Base-by-base conservation (phyloP, 169 alveolate genomes). In the Plasmodium vinckei region DNA sequence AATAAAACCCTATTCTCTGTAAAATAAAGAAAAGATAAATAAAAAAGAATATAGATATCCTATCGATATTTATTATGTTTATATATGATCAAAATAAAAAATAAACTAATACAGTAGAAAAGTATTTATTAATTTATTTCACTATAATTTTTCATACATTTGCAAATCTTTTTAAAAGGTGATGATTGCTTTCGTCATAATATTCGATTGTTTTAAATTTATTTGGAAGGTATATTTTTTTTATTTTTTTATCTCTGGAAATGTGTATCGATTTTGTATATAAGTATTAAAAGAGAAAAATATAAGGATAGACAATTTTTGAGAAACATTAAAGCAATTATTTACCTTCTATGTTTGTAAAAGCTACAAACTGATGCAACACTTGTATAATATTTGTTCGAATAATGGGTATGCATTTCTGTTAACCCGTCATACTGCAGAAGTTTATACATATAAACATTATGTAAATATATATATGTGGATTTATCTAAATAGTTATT, bases 371-470 rank as follows among this genome's bases (percentile, higher is more conserved):
- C 27, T 19, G 15, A 82, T n/a, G 67, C 90, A 9, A 82, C 54
- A 60, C 33, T 56, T 46, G 84, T 82, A 25, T 57, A 82, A 47
- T 17, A 67, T 67, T 53, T 56, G 13, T 82, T 82, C 23, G 23
- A 60, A 68, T 56, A 82, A 61, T 82, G 90, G 10, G 84, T 82
- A 27, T 82, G 90, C 90, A 67, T 65, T 46, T 65, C 79, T 15
- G 67, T 67, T 33, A 82, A 27, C 19, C 90, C 90, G n/a, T 82
- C 90, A 60, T 68, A 82, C 90, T 82, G 39, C n/a, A 57, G 19
- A 69, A 53, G 44, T 13, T 12, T 1, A 71, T 12, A 39, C 15
- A 25, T 10, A 61, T 10, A 15, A 7, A 9, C 1, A 13, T n/a
- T 61, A 61, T 17, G 27, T 49, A 70, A n/a, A 27, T 12, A 27